Base-by-base conservation (phyloP, 2,329 filamentous ascomycete species). In the Dryadomyces sulphureus region DNA sequence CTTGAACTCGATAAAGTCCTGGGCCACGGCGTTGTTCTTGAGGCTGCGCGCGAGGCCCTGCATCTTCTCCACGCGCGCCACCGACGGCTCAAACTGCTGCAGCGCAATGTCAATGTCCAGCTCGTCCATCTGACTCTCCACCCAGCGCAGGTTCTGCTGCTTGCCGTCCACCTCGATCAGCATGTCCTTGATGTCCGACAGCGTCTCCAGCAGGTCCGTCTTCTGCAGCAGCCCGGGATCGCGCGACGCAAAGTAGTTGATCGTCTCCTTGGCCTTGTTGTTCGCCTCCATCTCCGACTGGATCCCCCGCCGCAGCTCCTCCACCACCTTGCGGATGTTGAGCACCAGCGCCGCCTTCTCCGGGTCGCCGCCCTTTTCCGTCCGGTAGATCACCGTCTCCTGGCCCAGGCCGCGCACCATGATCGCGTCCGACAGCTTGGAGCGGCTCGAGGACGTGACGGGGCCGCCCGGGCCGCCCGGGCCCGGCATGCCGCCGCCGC, bases 111-210 rank as follows among this genome's bases (percentile, higher is more conserved):
- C 83, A 55, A 96, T 96, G 57, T 98, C 92, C 6, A 98, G 75
- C 57, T 94, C 87, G 58, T 98, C 92, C 61, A 98, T 84, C 63
- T 96, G 87, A 45, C 80, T 79, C 60, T 98, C 92, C 0, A 98
- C 87, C 87, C 87, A 95, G 45, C 90, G 84, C 41, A 98, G 73
- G 59, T 92, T 95, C 59, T 96, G 87, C 61, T 95, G 89, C 57
- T 94, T 94, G 42, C 92, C 92, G 56, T 96, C 92, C 14, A 94
- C 86, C 56, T 98, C 92, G 54, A 98, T 89, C 46, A 94, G 75
- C 65, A 94, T 83, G 60, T 93, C 85, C 58, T 87, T 87, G 55
- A 83, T 79, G 51, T 81, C 78, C 2, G 86, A 87, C 9, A 88
- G 64, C 7, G 77, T 82, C 57, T 92, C 86, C 14, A 94, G 72